Conservation (phyloP, 2,329 filamentous ascomycete genomes). For the Trichoderma asperellum region DNA sequence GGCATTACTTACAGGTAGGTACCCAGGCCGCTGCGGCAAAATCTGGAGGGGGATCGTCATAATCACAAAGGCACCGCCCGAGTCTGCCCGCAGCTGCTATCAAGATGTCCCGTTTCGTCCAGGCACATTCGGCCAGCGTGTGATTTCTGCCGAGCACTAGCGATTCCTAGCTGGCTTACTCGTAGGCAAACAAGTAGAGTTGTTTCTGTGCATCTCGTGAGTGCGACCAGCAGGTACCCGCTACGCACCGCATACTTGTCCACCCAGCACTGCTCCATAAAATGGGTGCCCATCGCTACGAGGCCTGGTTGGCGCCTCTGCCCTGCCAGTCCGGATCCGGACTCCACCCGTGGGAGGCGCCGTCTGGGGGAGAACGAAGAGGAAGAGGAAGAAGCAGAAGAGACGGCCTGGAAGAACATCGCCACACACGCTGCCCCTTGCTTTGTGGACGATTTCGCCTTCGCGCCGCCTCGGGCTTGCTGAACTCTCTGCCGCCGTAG, state of each 20-base stretch:
- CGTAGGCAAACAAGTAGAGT: background rate
- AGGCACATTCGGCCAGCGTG: background rate
- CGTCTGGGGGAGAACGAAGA: slow-evolving; percentile 33
- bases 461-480: background rate
- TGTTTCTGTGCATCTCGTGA: background rate
- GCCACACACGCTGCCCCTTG: slow-evolving; percentile 33
- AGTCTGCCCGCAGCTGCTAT: background rate
- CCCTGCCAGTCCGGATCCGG: slow-evolving; percentile 41
- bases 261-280: background rate
- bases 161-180: background rate
- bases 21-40: background rate
- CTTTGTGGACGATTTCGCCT: slow-evolving; percentile 25
- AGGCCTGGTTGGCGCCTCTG: slow-evolving; percentile 22
- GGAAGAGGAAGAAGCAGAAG: slow-evolving; percentile 34
- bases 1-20: background rate
- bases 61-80: background rate
- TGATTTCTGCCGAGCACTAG: background rate
- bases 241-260: background rate
- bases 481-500: background rate
- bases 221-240: background rate
- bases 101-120: background rate
- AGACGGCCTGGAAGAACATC: slow-evolving; percentile 37
- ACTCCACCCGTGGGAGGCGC: slow-evolving; percentile 38
- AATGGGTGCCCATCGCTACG: slow-evolving; percentile 16
- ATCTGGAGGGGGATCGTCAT: background rate